Evolutionary conservation across 169 alveolate species (phyloP).

Genomic region (Amoebophrya sp.): DNA sequence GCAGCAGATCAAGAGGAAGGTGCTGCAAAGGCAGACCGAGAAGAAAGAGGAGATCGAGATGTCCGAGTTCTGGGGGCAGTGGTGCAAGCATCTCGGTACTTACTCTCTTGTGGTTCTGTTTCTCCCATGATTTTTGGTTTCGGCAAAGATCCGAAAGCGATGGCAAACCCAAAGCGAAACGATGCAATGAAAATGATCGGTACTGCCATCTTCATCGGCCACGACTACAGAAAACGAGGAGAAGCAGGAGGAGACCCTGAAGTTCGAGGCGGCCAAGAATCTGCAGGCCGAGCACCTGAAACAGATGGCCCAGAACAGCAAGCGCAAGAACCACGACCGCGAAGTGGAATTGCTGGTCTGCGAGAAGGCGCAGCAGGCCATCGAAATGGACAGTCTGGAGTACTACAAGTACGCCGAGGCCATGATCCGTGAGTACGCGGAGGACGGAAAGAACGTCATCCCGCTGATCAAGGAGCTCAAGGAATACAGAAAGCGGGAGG

Average conservation of each 20-base stretch:
- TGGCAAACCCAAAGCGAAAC: too few species aligned
- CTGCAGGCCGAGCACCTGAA: neutral
- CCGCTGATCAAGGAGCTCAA: conserved; percentile 19
- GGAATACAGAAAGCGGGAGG: conserved; percentile 2
- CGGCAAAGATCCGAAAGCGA: too few species aligned
- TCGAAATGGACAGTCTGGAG: neutral
- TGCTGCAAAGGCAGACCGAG: neutral
- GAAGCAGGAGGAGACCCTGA: neutral
- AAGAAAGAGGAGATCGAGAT: neutral
- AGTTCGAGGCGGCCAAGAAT: neutral
- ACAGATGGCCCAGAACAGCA: neutral
- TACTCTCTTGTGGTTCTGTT: too few species aligned
- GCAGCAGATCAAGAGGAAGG: neutral
- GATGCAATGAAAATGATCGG: too few species aligned
- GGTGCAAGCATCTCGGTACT: neutral
- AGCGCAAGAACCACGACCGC: too few species aligned
- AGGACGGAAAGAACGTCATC: conserved; percentile 17
- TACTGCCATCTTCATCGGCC: too few species aligned
- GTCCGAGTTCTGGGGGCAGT: neutral
- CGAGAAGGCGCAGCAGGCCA: conserved; percentile 1
- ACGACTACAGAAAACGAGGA: neutral
- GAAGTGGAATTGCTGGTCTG: too few species aligned
- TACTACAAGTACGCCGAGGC: neutral
- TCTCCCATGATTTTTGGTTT: too few species aligned
- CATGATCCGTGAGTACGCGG: conserved; percentile 8